Evolutionary conservation across 2,329 filamentous ascomycete genomes (phyloP).

Genomic region (Ampelomyces quisqualis): DNA sequence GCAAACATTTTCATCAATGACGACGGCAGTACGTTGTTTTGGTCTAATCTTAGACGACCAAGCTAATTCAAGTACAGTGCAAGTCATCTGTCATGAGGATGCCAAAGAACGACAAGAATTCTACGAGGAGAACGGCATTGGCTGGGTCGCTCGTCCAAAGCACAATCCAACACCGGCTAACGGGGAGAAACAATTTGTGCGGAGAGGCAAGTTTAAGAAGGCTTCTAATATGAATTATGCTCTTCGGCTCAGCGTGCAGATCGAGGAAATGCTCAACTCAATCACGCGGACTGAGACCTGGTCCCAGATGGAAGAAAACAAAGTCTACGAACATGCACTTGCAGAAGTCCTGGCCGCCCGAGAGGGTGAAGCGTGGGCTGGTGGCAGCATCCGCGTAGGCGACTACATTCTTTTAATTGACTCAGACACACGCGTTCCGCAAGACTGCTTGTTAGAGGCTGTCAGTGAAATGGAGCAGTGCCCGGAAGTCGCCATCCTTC

Average conservation of each 20-base stretch:
- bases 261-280: conserved; percentile 59
- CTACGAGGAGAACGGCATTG: conserved; percentile 54
- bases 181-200: conserved; percentile 24
- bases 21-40: conserved; percentile 54
- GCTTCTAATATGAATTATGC: conserved; percentile 76
- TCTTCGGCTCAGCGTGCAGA: conserved; percentile 60
- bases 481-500: conserved; percentile 73
- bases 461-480: conserved; percentile 81
- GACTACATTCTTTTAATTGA: conserved; percentile 74
- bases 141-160: conserved; percentile 52
- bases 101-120: conserved; percentile 50
- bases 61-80: conserved; percentile 45
- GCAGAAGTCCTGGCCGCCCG: conserved; percentile 65
- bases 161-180: conserved; percentile 36
- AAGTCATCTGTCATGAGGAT: conserved; percentile 55
- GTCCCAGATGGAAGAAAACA: conserved; percentile 40
- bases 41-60: too few species aligned
- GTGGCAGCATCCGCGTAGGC: conserved; percentile 81
- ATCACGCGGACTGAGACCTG: conserved; percentile 25
- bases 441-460: conserved; percentile 75
- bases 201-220: conserved; percentile 44
- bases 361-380: conserved; percentile 70
- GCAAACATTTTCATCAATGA: conserved; percentile 70
- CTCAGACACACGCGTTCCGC: conserved; percentile 50
- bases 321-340: conserved; percentile 44